Conservation (phyloP, 352 stramenopile genomes). For the Phytopythium oedochilum region DNA sequence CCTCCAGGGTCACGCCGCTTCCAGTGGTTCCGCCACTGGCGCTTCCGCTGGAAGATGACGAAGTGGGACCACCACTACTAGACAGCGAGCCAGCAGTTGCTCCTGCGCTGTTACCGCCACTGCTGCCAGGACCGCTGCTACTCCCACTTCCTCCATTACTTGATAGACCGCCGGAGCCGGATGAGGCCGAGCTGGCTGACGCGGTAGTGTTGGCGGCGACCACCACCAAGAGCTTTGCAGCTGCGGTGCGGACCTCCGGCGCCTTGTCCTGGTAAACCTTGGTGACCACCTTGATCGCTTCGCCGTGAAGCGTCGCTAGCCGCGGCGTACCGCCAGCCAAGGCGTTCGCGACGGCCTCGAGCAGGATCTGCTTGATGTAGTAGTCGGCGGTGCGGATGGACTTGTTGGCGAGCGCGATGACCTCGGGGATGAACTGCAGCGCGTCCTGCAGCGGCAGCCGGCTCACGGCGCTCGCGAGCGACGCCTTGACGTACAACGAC, state of each 20-base stretch:
- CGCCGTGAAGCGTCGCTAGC: slow-evolving; percentile 40
- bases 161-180: slow-evolving; percentile 6
- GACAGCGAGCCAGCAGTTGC: not conserved
- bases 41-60: not conserved
- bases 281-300: slow-evolving; percentile 68
- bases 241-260: slow-evolving; percentile 61
- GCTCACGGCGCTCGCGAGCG: slow-evolving; percentile 65
- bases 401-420: slow-evolving; percentile 57
- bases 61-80: not conserved
- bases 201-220: slow-evolving; percentile 48
- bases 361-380: slow-evolving; percentile 73
- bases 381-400: slow-evolving; percentile 60
- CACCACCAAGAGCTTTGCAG: slow-evolving; percentile 56
- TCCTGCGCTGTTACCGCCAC: slow-evolving; percentile 7
- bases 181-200: slow-evolving; percentile 8
- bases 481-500: slow-evolving; percentile 62
- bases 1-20: slow-evolving; percentile 49
- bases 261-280: slow-evolving; percentile 75
- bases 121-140: slow-evolving; percentile 12
- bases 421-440: slow-evolving; percentile 61
- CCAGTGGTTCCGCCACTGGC: slow-evolving; percentile 2
- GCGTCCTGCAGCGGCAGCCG: slow-evolving; percentile 51
- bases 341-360: slow-evolving; percentile 61
- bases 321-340: slow-evolving; percentile 36
- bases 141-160: slow-evolving; percentile 9